A percentile compares a stretch with the other conserved stretches of the same genome.
Evolutionary conservation across 495 filamentous ascomycete genomes (phyloP).

Genomic region (Aspergillus baeticus): DNA sequence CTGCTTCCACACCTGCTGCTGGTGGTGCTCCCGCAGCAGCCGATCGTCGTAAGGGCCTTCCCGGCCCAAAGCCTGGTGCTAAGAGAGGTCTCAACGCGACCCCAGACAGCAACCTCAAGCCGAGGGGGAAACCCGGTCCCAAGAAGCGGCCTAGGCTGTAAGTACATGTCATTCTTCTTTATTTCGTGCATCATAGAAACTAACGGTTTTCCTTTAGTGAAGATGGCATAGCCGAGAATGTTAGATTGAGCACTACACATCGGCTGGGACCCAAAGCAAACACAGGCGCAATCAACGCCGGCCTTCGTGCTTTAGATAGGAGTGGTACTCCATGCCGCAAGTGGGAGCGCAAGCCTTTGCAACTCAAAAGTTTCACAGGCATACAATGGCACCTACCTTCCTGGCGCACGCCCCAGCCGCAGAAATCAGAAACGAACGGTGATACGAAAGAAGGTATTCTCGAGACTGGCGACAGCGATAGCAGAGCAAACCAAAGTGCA

Average conservation of each 20-base stretch:
- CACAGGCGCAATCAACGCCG: slow-evolving; percentile 95
- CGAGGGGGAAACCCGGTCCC: slow-evolving; percentile 82
- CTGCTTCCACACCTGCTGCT: slow-evolving; percentile 50
- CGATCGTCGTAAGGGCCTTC: slow-evolving; percentile 58
- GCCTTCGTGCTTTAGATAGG: slow-evolving; percentile 88
- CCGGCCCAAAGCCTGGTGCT: slow-evolving; percentile 54
- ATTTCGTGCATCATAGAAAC: neutral
- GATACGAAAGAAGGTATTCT: slow-evolving; percentile 40
- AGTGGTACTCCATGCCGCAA: slow-evolving; percentile 86
- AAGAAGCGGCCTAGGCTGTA: slow-evolving; percentile 96
- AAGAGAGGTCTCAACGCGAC: slow-evolving; percentile 61
- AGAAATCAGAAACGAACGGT: slow-evolving; percentile 35
- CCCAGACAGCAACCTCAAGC: slow-evolving; percentile 57
- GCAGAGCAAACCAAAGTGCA: slow-evolving; percentile 72
- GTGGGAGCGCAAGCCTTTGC: slow-evolving; percentile 80
- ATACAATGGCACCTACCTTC: slow-evolving; percentile 77
- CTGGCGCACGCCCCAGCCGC: slow-evolving; percentile 72
- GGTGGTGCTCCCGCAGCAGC: slow-evolving; percentile 54
- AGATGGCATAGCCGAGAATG: slow-evolving; percentile 56
- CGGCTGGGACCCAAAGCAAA: slow-evolving; percentile 97
- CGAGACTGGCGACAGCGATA: slow-evolving; percentile 65
- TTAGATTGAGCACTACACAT: slow-evolving; percentile 50
- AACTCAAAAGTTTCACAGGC: slow-evolving; percentile 91
- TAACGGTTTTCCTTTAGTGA: slow-evolving; percentile 46
- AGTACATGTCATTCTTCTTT: slow-evolving; percentile 28